Evolutionary conservation across 148 eudicot genomes (phyloP), one percentile per base, ranked within the genome.

Genomic region (Polygonum maritimum): DNA sequence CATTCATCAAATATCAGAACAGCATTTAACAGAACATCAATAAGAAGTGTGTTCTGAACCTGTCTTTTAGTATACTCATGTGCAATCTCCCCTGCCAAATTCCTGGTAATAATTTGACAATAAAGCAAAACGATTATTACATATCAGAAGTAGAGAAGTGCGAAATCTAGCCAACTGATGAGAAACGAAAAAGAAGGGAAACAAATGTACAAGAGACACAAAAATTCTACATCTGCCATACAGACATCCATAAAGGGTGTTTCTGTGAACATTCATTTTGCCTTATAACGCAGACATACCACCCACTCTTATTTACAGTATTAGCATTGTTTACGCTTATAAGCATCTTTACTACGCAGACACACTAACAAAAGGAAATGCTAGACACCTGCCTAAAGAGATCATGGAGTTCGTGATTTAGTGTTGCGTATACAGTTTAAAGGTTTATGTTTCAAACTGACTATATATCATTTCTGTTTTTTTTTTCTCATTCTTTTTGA

Each of bases 11-110:
- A 51, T 21, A 58, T 58, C 35, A 58, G 65, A 58, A 7, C 3
- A 58, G 35, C 12, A 63, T 35, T 31, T 63, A 31, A 33, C 13
- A 31, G 12, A 63, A 5, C 69, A 31, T 63, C 69, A 63, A 63
- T 63, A 63, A 13, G 19, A 21, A 21, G 63, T 57, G 31, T 48
- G 76, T 75, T 45, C 12, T 74, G 71, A 54, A 94, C 98, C 95
- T 84, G 88, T 44, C 89, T 86, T 76, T 86, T 90, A 11, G 80
- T 71, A 86, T 87, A 90, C 82, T 94, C 98, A 70, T 85, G 92
- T 31, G 87, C 76, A 60, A 92, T 90, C 86, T 94, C 98, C 75
- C 96, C 97, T 36, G 98, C 97, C 91, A 94, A 85, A 83, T 94
- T 94, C 86, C 98, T 94, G 80, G 71, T 63, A 15, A 80, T 54